Percentiles rank a stretch among this genome's conserved stretches.
phyloP scores from a whole-genome alignment of 1,284 basidiomycete genomes.

The Tilletia setariae region DNA sequence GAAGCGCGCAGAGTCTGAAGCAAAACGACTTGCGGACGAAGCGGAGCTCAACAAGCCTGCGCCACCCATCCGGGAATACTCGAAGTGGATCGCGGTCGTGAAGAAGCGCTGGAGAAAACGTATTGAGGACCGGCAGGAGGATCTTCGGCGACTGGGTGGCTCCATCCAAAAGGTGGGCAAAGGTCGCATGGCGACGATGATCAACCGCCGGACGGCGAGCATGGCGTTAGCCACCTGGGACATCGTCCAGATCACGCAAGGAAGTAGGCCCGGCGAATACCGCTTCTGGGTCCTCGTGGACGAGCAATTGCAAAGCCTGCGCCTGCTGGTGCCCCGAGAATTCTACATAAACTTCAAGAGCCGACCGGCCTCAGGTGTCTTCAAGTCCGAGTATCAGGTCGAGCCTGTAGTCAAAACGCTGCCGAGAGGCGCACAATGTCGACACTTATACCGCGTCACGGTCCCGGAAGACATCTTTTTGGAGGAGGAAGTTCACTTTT shows the following conservation, averaged over 20 bases:
- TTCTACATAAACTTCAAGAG: conserved; percentile 89
- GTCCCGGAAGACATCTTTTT: conserved; percentile 81
- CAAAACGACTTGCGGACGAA: background rate
- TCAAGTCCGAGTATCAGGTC: conserved; percentile 66
- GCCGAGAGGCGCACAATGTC: conserved; percentile 73
- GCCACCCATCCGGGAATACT: conserved; percentile 61
- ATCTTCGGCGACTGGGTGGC: conserved; percentile 19
- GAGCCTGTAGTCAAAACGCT: conserved; percentile 75
- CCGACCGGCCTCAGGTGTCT: conserved; percentile 64
- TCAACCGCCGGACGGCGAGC: conserved; percentile 67
- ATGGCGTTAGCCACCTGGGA: conserved; percentile 80
- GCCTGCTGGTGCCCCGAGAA: conserved; percentile 79
- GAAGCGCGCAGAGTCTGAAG: conserved; percentile 6
- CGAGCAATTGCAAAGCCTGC: conserved; percentile 72
- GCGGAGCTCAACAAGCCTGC: conserved; percentile 1
- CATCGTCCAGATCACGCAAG: conserved; percentile 81
- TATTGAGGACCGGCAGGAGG: conserved; percentile 3
- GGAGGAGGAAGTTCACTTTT: conserved; percentile 83
- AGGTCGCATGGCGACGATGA: conserved; percentile 63
- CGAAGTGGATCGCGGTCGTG: conserved; percentile 75
- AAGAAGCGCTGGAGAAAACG: conserved; percentile 72
- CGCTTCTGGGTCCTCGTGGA: conserved; percentile 85
- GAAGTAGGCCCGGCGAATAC: conserved; percentile 75
- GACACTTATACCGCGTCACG: conserved; percentile 77
- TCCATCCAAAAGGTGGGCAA: conserved; percentile 23